Evolutionary conservation across 257 asterid species (phyloP).

Genomic region (Solanum medicagineum): DNA sequence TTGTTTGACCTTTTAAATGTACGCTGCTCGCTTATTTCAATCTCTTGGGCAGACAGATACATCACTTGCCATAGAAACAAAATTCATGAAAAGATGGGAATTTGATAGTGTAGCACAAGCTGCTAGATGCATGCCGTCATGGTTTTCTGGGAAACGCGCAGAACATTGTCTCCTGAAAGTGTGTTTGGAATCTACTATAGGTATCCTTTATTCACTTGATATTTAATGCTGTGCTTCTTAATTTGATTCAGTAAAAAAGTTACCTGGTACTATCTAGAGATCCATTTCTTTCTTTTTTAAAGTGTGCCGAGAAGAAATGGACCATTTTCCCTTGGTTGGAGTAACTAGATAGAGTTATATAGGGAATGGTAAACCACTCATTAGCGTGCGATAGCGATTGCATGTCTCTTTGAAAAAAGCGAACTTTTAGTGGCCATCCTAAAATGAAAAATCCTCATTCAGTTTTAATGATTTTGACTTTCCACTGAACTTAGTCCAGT

Average conservation of each 20-base stretch:
- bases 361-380: background rate
- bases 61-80: slow-evolving; percentile 82
- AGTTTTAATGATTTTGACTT: background rate
- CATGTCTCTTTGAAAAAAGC: background rate
- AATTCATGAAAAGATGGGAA: slow-evolving; percentile 93
- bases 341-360: background rate
- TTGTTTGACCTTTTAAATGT: background rate
- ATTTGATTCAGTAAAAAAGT: background rate
- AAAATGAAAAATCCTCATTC: background rate
- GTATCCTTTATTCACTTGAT: slow-evolving; percentile 16
- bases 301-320: background rate
- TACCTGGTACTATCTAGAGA: background rate
- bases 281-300: background rate
- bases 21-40: background rate
- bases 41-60: slow-evolving; percentile 64
- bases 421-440: background rate
- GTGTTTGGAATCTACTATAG: slow-evolving; percentile 52
- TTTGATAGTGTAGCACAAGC: slow-evolving; percentile 84
- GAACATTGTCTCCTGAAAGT: slow-evolving; percentile 56
- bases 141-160: slow-evolving; percentile 70
- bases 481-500: background rate
- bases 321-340: background rate
- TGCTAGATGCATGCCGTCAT: slow-evolving; percentile 40
- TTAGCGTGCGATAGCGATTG: background rate
- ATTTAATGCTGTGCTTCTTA: background rate